Base-by-base conservation (phyloP, 1,139 yeast species). In the Pichia sp. region DNA sequence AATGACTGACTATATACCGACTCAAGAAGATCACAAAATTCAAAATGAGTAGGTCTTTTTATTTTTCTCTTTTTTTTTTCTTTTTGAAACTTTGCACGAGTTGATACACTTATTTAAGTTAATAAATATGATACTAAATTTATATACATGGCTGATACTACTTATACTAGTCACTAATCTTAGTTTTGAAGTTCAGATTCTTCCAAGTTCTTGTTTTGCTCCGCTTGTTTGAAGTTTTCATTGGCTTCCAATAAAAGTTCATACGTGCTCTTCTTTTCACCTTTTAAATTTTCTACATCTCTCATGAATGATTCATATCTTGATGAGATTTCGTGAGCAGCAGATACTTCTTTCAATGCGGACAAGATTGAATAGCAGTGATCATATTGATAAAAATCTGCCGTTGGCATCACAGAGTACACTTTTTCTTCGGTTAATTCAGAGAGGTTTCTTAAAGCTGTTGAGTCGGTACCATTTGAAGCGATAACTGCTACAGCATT, bases 341-440 rank as follows among this genome's bases (percentile, higher is more conserved):
- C 35, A 16, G 52, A 44, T 27, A 53, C 48, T 27, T 47, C 46
- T 40, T 44, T 48, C 27, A 55, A 46, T 27, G 52, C 51, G 28
- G 43, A 49, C 36, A 52, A 39, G n/a, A 57, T 45, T 4, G 52
- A 49, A 45, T 52, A 55, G 7, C 51, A 50, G 43, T 56, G 58
- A 38, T 54, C 54, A 38, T 45, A 52, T 38, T 41, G 49, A 40
- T 41, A 39, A 46, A 46, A 49, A 3, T 39, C 42, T 23, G 41
- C 34, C n/a, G 38, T 29, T 35, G 44, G 42, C 32, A 40, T 37
- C 27, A 52, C 47, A 8, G 40, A 42, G 31, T 44, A 42, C 16
- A 49, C 45, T 26, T 52, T 51, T 2, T 40, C 38, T 16, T 23
- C 33, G 5, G 50, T 47, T 29, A 45, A 34, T 7, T 27, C 39